Conservation (phyloP, 2,329 filamentous ascomycete genomes). For the Escovopsis weberi region DNA sequence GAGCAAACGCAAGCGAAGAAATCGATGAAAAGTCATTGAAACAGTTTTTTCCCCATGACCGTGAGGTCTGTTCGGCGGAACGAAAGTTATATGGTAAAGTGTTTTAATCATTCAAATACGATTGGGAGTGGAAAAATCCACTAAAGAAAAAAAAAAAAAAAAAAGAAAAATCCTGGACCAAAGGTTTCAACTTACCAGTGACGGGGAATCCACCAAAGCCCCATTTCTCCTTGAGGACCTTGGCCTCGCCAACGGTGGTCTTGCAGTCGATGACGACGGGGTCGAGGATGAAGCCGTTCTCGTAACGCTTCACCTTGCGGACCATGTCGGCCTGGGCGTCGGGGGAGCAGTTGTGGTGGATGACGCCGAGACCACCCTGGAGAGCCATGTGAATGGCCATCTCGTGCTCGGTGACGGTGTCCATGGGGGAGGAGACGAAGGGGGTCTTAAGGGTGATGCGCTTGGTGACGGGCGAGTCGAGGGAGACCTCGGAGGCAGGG, state of each 20-base stretch:
- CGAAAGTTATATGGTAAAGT: conserved; percentile 94
- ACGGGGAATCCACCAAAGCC: conserved; percentile 97
- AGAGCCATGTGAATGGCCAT: conserved; percentile 98
- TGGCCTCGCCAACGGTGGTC: conserved; percentile 83
- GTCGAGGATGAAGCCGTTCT: conserved; percentile 97
- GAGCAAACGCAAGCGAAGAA: conserved; percentile 4
- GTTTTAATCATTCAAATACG: conserved; percentile 56
- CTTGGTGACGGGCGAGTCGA: conserved; percentile 90
- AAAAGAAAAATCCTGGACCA: conserved; percentile 3
- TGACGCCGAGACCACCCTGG: conserved; percentile 79
- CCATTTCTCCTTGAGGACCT: conserved; percentile 91
- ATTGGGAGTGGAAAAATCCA: background rate
- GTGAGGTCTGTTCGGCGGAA: conserved; percentile 89
- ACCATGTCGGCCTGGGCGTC: conserved; percentile 98
- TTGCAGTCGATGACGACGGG: conserved; percentile 79
- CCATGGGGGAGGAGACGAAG: conserved; percentile 96
- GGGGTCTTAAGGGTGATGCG: conserved; percentile 92
- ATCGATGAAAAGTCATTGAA: conserved; percentile 18
- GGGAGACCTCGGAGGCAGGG: conserved; percentile 71
- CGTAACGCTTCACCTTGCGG: conserved; percentile 95
- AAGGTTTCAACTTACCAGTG: conserved; percentile 58
- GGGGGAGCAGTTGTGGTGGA: conserved; percentile 99
- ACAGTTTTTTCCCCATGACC: conserved; percentile 59
- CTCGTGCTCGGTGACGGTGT: conserved; percentile 97
- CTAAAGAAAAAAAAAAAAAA: too few species aligned